Evolutionary conservation across 2,329 filamentous ascomycete species (phyloP).

Genomic region (Aspergillus nomiae): DNA sequence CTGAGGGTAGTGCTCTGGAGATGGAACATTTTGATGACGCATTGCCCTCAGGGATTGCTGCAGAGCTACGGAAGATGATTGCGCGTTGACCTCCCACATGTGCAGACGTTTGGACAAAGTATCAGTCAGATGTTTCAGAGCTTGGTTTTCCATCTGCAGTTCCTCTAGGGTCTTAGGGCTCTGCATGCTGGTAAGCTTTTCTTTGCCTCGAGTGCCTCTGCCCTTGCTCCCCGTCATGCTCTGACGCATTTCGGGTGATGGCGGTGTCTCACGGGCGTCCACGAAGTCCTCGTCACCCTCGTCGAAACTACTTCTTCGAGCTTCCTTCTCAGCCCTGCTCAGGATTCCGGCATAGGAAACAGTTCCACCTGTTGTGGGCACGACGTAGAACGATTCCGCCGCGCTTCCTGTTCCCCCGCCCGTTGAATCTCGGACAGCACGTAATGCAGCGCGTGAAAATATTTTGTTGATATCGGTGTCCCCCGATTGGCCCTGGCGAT

Average conservation of each 20-base stretch:
- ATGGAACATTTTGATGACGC: slow-evolving; percentile 40
- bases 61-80: slow-evolving; percentile 81
- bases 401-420: slow-evolving; percentile 59
- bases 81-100: slow-evolving; percentile 88
- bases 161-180: slow-evolving; percentile 76
- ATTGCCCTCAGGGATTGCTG: slow-evolving; percentile 72
- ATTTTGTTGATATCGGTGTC: slow-evolving; percentile 80
- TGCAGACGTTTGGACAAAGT: slow-evolving; percentile 85
- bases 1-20: slow-evolving; percentile 34
- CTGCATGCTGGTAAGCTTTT: slow-evolving; percentile 38
- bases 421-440: slow-evolving; percentile 70
- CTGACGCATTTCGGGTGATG: slow-evolving; percentile 49
- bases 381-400: slow-evolving; percentile 83
- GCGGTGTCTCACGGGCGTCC: slow-evolving; percentile 73
- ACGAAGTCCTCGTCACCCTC: slow-evolving; percentile 84
- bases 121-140: slow-evolving; percentile 81
- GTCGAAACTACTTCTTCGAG: slow-evolving; percentile 52
- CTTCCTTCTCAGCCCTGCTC: slow-evolving; percentile 51
- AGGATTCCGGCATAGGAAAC: slow-evolving; percentile 92
- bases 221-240: slow-evolving; percentile 47
- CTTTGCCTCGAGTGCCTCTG: slow-evolving; percentile 21
- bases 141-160: slow-evolving; percentile 82
- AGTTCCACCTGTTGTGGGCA: slow-evolving; percentile 87
- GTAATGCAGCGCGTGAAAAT: slow-evolving; percentile 82
- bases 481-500: slow-evolving; percentile 40